phyloP scores from a whole-genome alignment of 441 rosid genomes.

The Populus hybrid region DNA sequence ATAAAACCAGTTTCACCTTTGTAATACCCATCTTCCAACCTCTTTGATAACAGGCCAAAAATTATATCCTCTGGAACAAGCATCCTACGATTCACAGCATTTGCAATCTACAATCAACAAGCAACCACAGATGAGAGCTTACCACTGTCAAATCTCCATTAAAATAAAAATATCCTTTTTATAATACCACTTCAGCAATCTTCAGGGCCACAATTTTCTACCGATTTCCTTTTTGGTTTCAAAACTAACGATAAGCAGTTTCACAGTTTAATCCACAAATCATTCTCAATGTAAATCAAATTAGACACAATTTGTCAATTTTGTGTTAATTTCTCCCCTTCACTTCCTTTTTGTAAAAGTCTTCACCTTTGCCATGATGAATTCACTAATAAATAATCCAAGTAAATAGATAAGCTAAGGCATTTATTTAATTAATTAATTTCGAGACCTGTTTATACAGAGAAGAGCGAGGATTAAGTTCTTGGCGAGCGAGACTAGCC shows the following conservation, averaged over 20 bases:
- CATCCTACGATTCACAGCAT: constrained; percentile 41
- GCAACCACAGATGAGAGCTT: background rate
- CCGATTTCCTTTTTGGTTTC: background rate
- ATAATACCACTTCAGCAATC: background rate
- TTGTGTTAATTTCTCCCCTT: too few species aligned
- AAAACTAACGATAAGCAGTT: background rate
- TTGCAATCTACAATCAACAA: constrained; percentile 34
- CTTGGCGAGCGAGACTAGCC: constrained; percentile 53
- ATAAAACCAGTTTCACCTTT: constrained; percentile 55
- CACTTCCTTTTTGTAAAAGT: background rate
- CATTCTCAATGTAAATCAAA: background rate
- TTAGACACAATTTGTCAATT: background rate
- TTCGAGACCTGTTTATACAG: constrained; percentile 27
- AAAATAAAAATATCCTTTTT: background rate
- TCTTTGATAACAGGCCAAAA: constrained; percentile 44
- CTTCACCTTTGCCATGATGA: background rate
- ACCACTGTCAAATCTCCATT: background rate
- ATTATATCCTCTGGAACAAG: constrained; percentile 49
- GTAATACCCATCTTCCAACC: constrained; percentile 45
- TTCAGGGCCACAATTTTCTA: background rate
- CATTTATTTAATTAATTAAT: too few species aligned
- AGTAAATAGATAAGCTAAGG: background rate
- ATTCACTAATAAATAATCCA: background rate
- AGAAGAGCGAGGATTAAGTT: constrained; percentile 37
- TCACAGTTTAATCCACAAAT: background rate